A percentile compares a stretch with the other conserved stretches of the same genome.
Conservation (phyloP, 2,329 filamentous ascomycete genomes). For the Ramularia collo-cygni region DNA sequence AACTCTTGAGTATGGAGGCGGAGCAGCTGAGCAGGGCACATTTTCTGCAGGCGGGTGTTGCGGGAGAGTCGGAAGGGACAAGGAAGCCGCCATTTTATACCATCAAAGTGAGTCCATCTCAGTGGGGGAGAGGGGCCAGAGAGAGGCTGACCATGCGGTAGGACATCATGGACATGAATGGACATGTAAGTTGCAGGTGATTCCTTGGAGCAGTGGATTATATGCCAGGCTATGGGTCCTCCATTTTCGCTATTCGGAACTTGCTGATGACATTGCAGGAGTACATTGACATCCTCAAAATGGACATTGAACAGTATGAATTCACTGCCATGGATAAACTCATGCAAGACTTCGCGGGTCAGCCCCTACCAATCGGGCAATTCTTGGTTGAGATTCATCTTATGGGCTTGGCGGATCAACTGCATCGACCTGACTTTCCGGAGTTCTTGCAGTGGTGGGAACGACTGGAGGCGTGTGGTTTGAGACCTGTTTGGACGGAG, state of each 20-base stretch:
- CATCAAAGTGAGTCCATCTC: constrained; percentile 14
- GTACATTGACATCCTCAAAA: constrained; percentile 38
- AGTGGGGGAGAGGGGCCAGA: no score
- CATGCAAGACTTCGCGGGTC: not conserved
- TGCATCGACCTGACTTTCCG: constrained; percentile 1
- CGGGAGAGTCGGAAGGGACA: constrained; percentile 23
- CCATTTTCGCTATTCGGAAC: no score
- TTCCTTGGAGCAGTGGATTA: no score
- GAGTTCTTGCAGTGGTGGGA: constrained; percentile 4
- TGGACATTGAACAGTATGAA: constrained; percentile 36
- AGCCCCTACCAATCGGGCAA: constrained; percentile 3
- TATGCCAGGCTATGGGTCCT: no score
- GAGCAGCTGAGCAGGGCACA: constrained; percentile 19
- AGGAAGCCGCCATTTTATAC: constrained; percentile 29
- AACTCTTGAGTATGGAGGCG: constrained; percentile 13
- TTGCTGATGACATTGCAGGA: constrained; percentile 20
- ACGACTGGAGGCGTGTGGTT: constrained; percentile 1
- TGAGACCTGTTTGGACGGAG: constrained; percentile 5
- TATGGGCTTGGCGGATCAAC: not conserved
- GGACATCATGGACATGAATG: constrained; percentile 34
- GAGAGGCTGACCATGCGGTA: constrained; percentile 8
- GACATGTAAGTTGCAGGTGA: constrained; percentile 8
- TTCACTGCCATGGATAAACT: constrained; percentile 19
- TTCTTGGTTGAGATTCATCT: constrained; percentile 4
- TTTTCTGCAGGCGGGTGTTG: constrained; percentile 32